Percentiles rank a stretch among this genome's conserved stretches.
Conservation (phyloP, 2,329 filamentous ascomycete genomes). For the Penicillium sp. region DNA sequence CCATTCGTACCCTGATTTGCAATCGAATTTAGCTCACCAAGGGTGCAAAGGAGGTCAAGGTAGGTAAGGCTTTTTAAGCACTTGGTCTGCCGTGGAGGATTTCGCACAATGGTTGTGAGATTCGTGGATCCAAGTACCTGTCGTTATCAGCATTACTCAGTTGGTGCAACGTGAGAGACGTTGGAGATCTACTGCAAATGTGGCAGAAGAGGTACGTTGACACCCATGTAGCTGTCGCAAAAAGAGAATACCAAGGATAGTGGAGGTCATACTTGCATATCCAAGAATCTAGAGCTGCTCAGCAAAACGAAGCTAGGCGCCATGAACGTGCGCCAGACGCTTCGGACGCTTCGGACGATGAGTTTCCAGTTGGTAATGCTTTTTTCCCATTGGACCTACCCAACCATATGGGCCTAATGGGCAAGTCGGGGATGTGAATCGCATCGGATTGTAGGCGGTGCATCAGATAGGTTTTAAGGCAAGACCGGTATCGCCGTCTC, state of each 20-base stretch:
- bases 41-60: slow-evolving; percentile 13
- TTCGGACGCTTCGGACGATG: too few relatives aligned
- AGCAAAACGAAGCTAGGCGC: slow-evolving; percentile 11
- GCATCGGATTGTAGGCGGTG: too few relatives aligned
- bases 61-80: slow-evolving; percentile 12
- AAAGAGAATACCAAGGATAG: not conserved
- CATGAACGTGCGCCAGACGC: too few relatives aligned
- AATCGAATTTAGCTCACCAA: slow-evolving; percentile 17
- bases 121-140: slow-evolving; percentile 17
- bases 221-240: slow-evolving; percentile 10
- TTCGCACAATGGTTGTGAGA: slow-evolving; percentile 16
- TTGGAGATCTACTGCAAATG: not conserved
- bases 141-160: not conserved
- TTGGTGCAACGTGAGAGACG: not conserved
- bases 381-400: too few relatives aligned
- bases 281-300: slow-evolving; percentile 4
- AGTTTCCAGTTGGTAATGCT: too few relatives aligned
- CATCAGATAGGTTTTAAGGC: too few relatives aligned
- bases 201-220: not conserved
- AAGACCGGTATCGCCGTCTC: too few relatives aligned
- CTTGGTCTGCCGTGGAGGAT: slow-evolving; percentile 9
- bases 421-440: too few relatives aligned
- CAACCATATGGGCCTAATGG: too few relatives aligned
- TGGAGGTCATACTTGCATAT: slow-evolving; percentile 4
- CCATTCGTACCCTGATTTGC: slow-evolving; percentile 14